phyloP scores from a whole-genome alignment of 2,329 filamentous ascomycete genomes.

The Ceratocystis variospora region DNA sequence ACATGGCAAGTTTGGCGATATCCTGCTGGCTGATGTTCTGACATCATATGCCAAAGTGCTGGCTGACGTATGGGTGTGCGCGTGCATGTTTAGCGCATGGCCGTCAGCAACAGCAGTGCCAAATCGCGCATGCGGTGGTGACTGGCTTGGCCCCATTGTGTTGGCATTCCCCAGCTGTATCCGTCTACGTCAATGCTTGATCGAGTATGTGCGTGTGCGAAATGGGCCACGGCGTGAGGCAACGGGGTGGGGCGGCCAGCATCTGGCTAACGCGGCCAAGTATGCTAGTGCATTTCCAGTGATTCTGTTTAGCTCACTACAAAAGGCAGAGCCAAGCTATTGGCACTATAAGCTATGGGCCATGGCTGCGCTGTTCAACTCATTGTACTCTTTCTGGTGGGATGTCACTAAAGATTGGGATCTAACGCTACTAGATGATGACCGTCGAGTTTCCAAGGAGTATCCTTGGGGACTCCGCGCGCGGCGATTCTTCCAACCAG shows the following conservation, averaged over 20 bases:
- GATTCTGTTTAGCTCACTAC: conserved; percentile 63
- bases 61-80: conserved; percentile 72
- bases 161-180: conserved; percentile 74
- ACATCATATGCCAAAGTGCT: conserved; percentile 91
- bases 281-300: conserved; percentile 92
- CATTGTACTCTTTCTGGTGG: conserved; percentile 96
- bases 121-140: conserved; percentile 67
- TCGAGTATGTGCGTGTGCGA: conserved; percentile 64
- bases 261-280: conserved; percentile 86
- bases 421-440: conserved; percentile 59
- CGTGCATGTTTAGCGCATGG: conserved; percentile 73
- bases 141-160: conserved; percentile 67
- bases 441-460: conserved; percentile 43
- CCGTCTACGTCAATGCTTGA: conserved; percentile 81
- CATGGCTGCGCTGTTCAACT: conserved; percentile 64
- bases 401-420: conserved; percentile 97
- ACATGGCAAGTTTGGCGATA: conserved; percentile 89
- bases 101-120: conserved; percentile 66
- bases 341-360: conserved; percentile 50
- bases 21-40: conserved; percentile 82
- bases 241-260: conserved; percentile 65
- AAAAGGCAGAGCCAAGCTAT: conserved; percentile 40
- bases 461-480: conserved; percentile 67
- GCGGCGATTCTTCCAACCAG: conserved; percentile 56
- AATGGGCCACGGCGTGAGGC: conserved; percentile 41